Base-by-base conservation (phyloP, 2,329 filamentous ascomycete species). In the Fonsecaea pugnacius region DNA sequence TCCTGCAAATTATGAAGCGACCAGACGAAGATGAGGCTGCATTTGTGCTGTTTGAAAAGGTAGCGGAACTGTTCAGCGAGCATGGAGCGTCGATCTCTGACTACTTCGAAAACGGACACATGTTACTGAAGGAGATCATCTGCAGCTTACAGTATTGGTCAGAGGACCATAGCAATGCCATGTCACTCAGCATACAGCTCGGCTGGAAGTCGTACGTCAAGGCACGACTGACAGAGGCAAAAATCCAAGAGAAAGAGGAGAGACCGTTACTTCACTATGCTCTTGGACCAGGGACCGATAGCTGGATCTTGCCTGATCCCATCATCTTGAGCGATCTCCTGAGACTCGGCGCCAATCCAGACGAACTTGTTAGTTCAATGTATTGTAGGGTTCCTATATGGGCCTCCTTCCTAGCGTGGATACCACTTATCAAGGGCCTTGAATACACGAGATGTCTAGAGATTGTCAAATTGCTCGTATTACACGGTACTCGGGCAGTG, bases 171-270 rank as follows among this genome's bases (percentile, higher is more conserved):
- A 32, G 30, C 16, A 30, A 52, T 18, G 10, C 50, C 8, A 12
- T 52, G 1, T 52, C 30, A 32, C 30, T 52, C 8, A 14, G 12
- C 30, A 52, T 52, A 52, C 24, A 52, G 24, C 12, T 33, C 12
- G 51, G 51, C 8, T 53, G 51, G 51, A 53, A n/a, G 27, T 18
- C 51, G 51, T 53, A 53, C 33, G 30, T 53, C 51, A 32, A 53
- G 51, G 27, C 51, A 27, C 27, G 51, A 32, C n/a, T 53, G 18
- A 53, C 51, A 18, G 6, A 27, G 32, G 21, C 50, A 14, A 33
- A n/a, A 14, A n/a, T 53, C 9, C 51, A 8, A 21, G 51, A 53
- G 51, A 7, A 53, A 35, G n/a, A n/a, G 51, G 51, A 27, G 3
- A 33, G 27, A 18, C 51, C 51, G 5, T 33, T 53, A 6, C 51